A percentile compares a stretch with the other conserved stretches of the same genome.
Conservation (phyloP, 164 flowering plant species). For the Magnolia kwangsiensis region DNA sequence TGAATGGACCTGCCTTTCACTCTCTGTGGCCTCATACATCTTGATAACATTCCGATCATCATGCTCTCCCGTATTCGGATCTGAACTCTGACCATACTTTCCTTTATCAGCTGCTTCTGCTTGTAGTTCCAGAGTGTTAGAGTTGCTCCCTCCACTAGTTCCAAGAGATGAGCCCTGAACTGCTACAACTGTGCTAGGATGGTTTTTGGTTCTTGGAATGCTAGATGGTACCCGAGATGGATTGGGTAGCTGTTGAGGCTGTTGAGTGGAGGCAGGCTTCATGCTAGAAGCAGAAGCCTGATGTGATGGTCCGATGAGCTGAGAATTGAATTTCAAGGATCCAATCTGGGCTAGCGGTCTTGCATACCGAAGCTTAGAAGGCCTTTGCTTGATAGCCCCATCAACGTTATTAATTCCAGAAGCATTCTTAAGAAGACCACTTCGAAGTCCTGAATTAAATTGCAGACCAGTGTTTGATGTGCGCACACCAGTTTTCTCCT, state of each 20-base stretch:
- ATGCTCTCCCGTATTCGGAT: constrained; percentile 13
- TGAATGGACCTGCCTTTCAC: neutral
- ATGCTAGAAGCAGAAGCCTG: constrained; percentile 12
- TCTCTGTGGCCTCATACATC: constrained; percentile 4
- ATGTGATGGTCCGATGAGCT: constrained; percentile 3
- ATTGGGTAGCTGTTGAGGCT: constrained; percentile 22
- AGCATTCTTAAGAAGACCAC: constrained; percentile 16
- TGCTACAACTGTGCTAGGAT: constrained; percentile 13
- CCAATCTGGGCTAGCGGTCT: constrained; percentile 16
- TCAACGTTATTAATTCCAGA: constrained; percentile 20
- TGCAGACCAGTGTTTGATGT: constrained; percentile 31
- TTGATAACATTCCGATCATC: neutral
- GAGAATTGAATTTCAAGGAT: constrained; percentile 17
- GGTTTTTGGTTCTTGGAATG: constrained; percentile 9
- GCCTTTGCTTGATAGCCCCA: constrained; percentile 30
- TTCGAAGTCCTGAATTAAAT: constrained; percentile 23
- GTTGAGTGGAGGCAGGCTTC: constrained; percentile 23
- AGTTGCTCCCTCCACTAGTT: constrained; percentile 8
- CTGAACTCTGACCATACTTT: constrained; percentile 4
- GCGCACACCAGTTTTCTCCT: constrained; percentile 20
- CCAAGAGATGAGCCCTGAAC: constrained; percentile 17
- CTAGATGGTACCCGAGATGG: constrained; percentile 18
- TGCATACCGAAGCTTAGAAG: constrained; percentile 27
- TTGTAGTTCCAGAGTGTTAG: constrained; percentile 14
- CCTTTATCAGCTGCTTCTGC: constrained; percentile 1